Evolutionary conservation across 2,329 filamentous ascomycete genomes (phyloP).

Genomic region (Cercospora berteroae): DNA sequence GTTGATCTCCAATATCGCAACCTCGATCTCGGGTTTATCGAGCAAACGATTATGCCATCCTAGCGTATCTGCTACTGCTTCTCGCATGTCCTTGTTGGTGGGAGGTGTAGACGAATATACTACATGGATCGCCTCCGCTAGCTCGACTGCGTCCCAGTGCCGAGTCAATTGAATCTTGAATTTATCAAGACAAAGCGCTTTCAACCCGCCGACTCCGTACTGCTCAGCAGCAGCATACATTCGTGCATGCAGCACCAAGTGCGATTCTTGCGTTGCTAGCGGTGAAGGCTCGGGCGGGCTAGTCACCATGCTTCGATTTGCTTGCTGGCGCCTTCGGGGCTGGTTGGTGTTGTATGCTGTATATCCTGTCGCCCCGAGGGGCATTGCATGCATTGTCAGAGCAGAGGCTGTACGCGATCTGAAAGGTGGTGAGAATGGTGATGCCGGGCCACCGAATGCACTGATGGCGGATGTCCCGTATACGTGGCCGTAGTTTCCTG

Average conservation of each 20-base stretch:
- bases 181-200: constrained; percentile 28
- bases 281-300: constrained; percentile 26
- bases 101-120: constrained; percentile 32
- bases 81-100: constrained; percentile 35
- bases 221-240: constrained; percentile 30
- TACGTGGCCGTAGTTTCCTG: constrained; percentile 29
- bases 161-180: constrained; percentile 29
- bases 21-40: constrained; percentile 32
- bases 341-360: constrained; percentile 7
- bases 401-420: constrained; percentile 21
- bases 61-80: constrained; percentile 33
- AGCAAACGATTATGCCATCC: constrained; percentile 28
- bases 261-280: constrained; percentile 24
- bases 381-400: constrained; percentile 29
- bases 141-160: constrained; percentile 31
- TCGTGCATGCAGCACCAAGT: constrained; percentile 27
- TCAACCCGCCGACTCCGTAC: constrained; percentile 30
- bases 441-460: constrained; percentile 30
- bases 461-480: constrained; percentile 29
- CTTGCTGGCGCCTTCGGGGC: constrained; percentile 13
- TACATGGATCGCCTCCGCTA: constrained; percentile 34
- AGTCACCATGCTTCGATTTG: constrained; percentile 17
- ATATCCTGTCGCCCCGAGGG: constrained; percentile 16
- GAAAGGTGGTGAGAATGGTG: constrained; percentile 6
- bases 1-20: constrained; percentile 32